phyloP scores from a whole-genome alignment of 1,284 basidiomycete species.

The Mycena citricolor region DNA sequence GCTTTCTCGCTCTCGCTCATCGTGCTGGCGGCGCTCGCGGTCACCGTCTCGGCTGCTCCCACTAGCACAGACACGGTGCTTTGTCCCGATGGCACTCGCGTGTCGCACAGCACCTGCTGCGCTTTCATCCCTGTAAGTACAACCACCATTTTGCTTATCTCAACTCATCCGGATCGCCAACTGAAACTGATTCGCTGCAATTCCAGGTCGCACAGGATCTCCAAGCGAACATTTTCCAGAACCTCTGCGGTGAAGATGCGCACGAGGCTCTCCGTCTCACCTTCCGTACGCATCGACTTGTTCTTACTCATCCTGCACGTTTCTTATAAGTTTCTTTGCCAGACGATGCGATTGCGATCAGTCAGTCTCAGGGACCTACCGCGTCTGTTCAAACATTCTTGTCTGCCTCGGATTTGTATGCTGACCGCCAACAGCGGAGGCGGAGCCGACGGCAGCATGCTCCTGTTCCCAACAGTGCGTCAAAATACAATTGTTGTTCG shows the following conservation, averaged over 20 bases:
- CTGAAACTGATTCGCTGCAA: background rate
- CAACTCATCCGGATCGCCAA: too few species aligned
- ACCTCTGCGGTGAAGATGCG: constrained; percentile 18
- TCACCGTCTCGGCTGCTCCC: constrained; percentile 10
- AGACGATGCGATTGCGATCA: constrained; percentile 42
- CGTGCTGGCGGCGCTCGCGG: constrained; percentile 6
- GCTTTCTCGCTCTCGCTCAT: constrained; percentile 11
- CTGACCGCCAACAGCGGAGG: constrained; percentile 30
- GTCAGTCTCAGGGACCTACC: constrained; percentile 2
- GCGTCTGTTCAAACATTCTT: constrained; percentile 2
- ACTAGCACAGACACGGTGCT: constrained; percentile 5
- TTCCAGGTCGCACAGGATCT: constrained; percentile 15
- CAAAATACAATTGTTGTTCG: too few species aligned
- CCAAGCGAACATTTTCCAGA: constrained; percentile 16
- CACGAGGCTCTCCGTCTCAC: constrained; percentile 44
- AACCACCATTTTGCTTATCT: background rate
- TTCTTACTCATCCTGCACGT: too few species aligned
- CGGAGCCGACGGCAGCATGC: constrained; percentile 42
- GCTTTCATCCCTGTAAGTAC: constrained; percentile 18
- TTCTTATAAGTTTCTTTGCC: background rate
- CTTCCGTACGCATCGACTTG: constrained; percentile 31
- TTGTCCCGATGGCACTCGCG: constrained; percentile 17
- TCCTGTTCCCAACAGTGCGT: constrained; percentile 34
- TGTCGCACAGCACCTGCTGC: constrained; percentile 15
- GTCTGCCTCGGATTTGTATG: too few species aligned